Conservation (phyloP, 116 monocot species). For the Zostera marina region DNA sequence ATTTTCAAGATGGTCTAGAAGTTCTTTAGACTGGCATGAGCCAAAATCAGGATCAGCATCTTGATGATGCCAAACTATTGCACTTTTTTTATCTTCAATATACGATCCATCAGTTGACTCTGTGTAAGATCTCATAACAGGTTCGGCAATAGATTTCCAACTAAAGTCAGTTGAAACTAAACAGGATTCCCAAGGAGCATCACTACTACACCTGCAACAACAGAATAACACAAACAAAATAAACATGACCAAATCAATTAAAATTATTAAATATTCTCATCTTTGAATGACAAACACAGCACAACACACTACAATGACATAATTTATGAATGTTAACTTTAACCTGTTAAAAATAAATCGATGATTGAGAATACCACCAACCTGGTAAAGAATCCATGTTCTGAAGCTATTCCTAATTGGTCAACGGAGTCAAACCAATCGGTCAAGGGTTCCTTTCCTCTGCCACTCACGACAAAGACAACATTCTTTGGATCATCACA, state of each 20-base stretch:
- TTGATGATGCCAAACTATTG: constrained; percentile 65
- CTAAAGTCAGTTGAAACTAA: constrained; percentile 21
- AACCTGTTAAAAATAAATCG: neutral
- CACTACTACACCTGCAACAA: constrained; percentile 31
- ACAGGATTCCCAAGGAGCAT: constrained; percentile 38
- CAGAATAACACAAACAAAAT: constrained; percentile 5
- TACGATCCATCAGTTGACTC: constrained; percentile 54
- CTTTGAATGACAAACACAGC: too few relatives aligned
- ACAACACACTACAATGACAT: too few relatives aligned
- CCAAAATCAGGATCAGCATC: constrained; percentile 70
- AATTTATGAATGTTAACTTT: neutral
- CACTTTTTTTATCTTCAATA: constrained; percentile 54
- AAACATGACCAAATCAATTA: too few relatives aligned
- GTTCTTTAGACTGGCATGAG: constrained; percentile 62
- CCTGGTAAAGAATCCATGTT: constrained; percentile 71
- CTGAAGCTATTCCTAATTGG: constrained; percentile 52
- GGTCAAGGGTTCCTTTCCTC: constrained; percentile 56
- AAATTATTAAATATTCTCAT: too few relatives aligned
- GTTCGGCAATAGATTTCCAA: constrained; percentile 53
- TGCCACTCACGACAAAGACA: constrained; percentile 58
- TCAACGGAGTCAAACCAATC: constrained; percentile 42
- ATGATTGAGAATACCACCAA: constrained; percentile 15
- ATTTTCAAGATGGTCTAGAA: constrained; percentile 62
- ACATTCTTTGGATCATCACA: constrained; percentile 47
- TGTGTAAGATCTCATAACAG: constrained; percentile 46